Conservation (phyloP, 371 early-diverging fungal species). For the Chytridium lagenaria region DNA sequence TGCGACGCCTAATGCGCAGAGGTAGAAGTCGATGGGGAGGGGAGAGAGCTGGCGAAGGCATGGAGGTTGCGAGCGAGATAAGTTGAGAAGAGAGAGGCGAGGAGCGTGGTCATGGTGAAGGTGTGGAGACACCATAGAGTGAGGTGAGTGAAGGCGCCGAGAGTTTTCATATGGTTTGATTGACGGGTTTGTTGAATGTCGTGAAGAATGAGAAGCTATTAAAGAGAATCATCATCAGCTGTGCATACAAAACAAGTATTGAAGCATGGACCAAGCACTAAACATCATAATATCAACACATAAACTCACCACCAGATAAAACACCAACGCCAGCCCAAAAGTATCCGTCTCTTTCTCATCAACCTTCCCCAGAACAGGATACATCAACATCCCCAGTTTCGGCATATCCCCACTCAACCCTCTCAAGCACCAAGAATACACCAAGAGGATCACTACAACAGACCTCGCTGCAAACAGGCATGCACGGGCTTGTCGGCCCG, state of each 20-base stretch:
- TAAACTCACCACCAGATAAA: constrained; percentile 28
- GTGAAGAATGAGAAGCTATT: neutral
- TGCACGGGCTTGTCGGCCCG: neutral
- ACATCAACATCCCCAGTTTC: neutral
- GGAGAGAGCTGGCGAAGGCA: neutral
- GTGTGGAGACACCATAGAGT: constrained; percentile 26
- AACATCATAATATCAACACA: neutral
- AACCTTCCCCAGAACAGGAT: neutral
- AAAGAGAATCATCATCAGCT: no score
- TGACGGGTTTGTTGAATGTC: constrained; percentile 4
- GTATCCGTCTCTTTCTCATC: constrained; percentile 1
- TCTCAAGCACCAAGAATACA: neutral
- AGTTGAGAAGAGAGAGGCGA: constrained; percentile 14
- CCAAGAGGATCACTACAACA: neutral
- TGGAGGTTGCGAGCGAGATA: neutral
- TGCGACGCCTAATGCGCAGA: neutral
- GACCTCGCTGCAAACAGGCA: neutral
- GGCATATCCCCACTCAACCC: neutral
- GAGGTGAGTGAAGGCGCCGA: constrained; percentile 21
- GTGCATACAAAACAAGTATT: no score
- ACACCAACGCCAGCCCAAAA: constrained; percentile 22
- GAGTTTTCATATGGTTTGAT: neutral
- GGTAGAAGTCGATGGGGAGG: neutral
- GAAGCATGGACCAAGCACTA: neutral
- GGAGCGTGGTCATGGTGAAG: constrained; percentile 29